These are phyloP conservation scores for Syncephalastrum monosporum DNA, from an alignment of 371 early-diverging fungal genomes.

Conservation along the genomic window DNA sequence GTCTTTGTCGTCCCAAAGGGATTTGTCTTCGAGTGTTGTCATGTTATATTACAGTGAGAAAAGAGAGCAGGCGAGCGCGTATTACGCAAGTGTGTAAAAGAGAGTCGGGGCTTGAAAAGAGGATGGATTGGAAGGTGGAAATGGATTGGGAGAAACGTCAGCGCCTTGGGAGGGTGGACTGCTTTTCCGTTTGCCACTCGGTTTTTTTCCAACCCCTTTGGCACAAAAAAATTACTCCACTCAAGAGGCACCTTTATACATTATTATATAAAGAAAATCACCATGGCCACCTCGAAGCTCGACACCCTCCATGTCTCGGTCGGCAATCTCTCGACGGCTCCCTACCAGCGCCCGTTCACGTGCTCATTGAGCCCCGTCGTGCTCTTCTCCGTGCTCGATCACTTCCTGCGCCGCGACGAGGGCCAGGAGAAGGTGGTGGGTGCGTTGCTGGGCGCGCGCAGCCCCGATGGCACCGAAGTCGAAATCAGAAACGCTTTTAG, in stretches of 20 bases:
- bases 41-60: conserved; percentile 22
- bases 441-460: conserved; percentile 81
- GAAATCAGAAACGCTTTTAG: conserved; percentile 90
- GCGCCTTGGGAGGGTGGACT: background rate
- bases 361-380: conserved; percentile 81
- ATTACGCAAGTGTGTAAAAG: conserved; percentile 7
- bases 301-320: conserved; percentile 40
- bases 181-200: background rate
- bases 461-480: conserved; percentile 82
- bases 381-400: conserved; percentile 90
- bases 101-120: background rate
- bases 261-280: background rate
- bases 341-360: conserved; percentile 59
- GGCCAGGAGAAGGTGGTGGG: conserved; percentile 85
- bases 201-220: background rate
- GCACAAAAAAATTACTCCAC: background rate
- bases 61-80: conserved; percentile 5
- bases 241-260: conserved; percentile 5
- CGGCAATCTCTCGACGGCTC: conserved; percentile 39
- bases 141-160: conserved; percentile 1
- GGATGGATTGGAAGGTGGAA: background rate
- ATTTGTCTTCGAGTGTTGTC: conserved; percentile 70
- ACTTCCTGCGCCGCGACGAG: conserved; percentile 85
- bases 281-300: conserved; percentile 33
- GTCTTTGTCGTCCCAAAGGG: conserved; percentile 60